These are phyloP conservation scores for Ocimum tenuiflorum DNA, from an alignment of 257 asterid genomes.

Conservation along the genomic window DNA sequence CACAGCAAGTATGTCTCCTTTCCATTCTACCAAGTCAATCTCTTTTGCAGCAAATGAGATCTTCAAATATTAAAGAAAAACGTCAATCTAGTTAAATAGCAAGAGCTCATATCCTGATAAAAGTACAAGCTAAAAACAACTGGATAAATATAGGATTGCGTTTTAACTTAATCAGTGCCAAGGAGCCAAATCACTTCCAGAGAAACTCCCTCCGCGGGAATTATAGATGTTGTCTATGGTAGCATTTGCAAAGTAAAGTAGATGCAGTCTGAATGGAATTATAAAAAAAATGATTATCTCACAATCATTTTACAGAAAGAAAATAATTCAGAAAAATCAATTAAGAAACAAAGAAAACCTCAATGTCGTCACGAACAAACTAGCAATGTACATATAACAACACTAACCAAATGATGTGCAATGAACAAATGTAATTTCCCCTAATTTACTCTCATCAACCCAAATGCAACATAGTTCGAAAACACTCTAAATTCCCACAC, in stretches of 20 bases:
- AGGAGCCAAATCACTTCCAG: neutral
- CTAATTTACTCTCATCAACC: neutral
- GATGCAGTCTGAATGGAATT: neutral
- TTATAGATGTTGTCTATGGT: neutral
- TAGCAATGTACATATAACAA: neutral
- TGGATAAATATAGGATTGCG: neutral
- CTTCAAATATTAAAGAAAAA: slow-evolving; percentile 30
- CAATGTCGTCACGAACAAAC: neutral
- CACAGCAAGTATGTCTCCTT: slow-evolving; percentile 90
- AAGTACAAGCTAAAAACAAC: neutral
- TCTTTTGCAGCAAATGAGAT: slow-evolving; percentile 82
- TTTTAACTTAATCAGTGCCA: neutral
- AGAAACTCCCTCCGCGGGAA: neutral
- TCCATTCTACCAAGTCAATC: slow-evolving; percentile 80
- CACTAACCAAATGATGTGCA: neutral
- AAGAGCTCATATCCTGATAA: neutral
- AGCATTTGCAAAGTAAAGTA: neutral
- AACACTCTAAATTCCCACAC: neutral
- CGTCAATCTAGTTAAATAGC: slow-evolving; percentile 6
- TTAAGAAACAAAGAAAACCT: neutral
- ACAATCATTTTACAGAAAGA: neutral
- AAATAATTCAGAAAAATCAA: neutral
- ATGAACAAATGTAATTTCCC: neutral
- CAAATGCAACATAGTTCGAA: neutral
- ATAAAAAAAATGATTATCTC: slow-evolving; percentile 1